Conservation (phyloP, 345 rosid genomes). For the Lagerstroemia speciosa region DNA sequence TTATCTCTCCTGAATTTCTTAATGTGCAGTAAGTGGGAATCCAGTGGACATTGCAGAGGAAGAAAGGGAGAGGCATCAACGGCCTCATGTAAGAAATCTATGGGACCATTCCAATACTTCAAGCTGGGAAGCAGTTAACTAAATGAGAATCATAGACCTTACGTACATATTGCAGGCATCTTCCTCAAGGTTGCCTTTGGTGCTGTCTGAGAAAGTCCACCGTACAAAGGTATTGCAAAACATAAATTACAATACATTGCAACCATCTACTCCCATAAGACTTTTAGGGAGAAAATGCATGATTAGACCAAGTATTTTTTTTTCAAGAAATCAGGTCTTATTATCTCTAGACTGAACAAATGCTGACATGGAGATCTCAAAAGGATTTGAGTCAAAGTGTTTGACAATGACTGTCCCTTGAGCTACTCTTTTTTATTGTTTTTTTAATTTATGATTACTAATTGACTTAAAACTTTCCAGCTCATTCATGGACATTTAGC, state of each 20-base stretch:
- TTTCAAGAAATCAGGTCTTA: not conserved
- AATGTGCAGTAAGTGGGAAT: slow-evolving; percentile 39
- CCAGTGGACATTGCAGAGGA: slow-evolving; percentile 38
- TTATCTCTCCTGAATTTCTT: not conserved
- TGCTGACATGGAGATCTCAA: not conserved
- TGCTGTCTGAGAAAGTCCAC: slow-evolving; percentile 85
- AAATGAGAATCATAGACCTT: slow-evolving; percentile 9
- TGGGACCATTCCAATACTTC: slow-evolving; percentile 1
- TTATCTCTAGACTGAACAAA: not conserved
- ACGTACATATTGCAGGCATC: slow-evolving; percentile 42
- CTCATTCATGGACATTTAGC: not conserved
- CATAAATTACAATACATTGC: not conserved
- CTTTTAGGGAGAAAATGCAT: not conserved
- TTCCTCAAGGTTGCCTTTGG: slow-evolving; percentile 68
- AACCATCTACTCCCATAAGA: not conserved
- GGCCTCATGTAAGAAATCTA: slow-evolving; percentile 47
- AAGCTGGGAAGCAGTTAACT: slow-evolving; percentile 8
- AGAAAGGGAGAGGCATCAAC: slow-evolving; percentile 38
- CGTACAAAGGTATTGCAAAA: slow-evolving; percentile 54
- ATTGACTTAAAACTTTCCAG: not conserved
- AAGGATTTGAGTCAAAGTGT: not conserved
- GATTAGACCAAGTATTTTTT: not conserved
- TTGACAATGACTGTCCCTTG: not conserved
- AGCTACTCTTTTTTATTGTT: not conserved
- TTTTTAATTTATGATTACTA: not conserved